A percentile compares a stretch with the other conserved stretches of the same genome.
phyloP scores from a whole-genome alignment of 495 filamentous ascomycete genomes.

The Immersiella caudata region DNA sequence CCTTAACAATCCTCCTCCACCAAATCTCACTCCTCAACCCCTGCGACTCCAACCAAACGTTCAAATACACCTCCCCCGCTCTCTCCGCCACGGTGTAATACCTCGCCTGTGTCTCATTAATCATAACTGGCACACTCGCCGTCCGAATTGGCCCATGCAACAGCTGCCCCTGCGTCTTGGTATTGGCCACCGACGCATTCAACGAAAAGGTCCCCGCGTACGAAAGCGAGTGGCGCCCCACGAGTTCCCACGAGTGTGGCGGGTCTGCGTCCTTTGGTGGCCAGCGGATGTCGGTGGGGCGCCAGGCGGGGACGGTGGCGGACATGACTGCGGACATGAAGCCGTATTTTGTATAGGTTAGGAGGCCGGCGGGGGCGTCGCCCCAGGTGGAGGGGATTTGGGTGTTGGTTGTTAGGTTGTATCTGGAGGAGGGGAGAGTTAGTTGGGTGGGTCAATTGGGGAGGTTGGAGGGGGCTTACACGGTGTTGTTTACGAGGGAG shows the following conservation, averaged over 20 bases:
- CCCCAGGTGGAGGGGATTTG: conserved; percentile 13
- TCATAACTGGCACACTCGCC: conserved; percentile 13
- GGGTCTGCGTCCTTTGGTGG: conserved; percentile 8
- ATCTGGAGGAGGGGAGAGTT: background rate
- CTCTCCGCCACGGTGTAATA: conserved; percentile 3
- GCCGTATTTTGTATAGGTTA: conserved; percentile 10
- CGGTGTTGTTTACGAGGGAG: conserved; percentile 12
- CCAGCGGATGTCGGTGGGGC: conserved; percentile 12
- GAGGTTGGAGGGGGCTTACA: conserved; percentile 7
- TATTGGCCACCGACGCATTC: conserved; percentile 14
- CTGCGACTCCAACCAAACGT: conserved; percentile 5
- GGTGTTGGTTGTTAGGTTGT: background rate
- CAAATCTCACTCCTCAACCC: conserved; percentile 15
- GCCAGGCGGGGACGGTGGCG: conserved; percentile 6
- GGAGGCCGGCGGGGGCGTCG: conserved; percentile 8
- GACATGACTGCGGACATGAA: conserved; percentile 16
- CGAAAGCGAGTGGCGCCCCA: conserved; percentile 8
- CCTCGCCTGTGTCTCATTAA: conserved; percentile 6
- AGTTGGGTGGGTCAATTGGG: too few species aligned
- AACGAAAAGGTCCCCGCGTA: conserved; percentile 16
- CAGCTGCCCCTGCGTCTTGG: conserved; percentile 8
- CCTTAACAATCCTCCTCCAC: conserved; percentile 17
- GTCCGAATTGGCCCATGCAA: conserved; percentile 11
- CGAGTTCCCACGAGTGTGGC: background rate
- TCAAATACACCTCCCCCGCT: conserved; percentile 3